Percentiles rank a stretch among this genome's conserved stretches.
Evolutionary conservation across 208 protist species (phyloP).

Genomic region (Entamoeba moshkovskii): DNA sequence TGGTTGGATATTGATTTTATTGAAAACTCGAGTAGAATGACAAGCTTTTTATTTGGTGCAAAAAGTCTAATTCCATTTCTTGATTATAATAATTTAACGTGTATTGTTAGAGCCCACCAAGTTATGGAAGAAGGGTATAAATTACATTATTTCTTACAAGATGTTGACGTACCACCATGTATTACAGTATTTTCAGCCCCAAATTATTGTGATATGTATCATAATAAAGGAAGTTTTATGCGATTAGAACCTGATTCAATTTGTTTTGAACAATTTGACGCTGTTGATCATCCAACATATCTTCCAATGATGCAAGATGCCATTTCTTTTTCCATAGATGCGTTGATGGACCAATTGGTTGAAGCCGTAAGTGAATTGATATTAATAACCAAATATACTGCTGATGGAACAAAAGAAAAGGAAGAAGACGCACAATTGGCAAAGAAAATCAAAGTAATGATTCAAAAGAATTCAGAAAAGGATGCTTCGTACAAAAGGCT

Average conservation of each 20-base stretch:
- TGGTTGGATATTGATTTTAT: not conserved
- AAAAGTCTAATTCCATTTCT: not conserved
- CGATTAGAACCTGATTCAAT: not conserved
- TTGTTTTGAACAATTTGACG: not conserved
- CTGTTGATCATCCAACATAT: not conserved
- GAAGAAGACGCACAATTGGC: no score
- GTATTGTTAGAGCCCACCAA: conserved; percentile 1
- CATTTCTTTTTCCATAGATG: not conserved
- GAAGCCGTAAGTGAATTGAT: not conserved
- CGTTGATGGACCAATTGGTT: not conserved
- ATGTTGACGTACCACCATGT: not conserved
- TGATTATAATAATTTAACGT: not conserved
- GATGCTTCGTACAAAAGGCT: no score
- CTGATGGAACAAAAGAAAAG: no score
- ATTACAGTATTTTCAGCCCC: conserved; percentile 10
- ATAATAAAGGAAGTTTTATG: not conserved
- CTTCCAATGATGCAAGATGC: not conserved
- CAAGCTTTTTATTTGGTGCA: not conserved
- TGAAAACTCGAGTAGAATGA: not conserved
- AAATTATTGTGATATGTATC: conserved; percentile 5
- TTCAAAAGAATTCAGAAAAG: no score
- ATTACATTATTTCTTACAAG: conserved; percentile 31
- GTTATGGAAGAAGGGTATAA: not conserved
- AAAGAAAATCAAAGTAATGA: no score
- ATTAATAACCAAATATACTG: no score